These are phyloP conservation scores for Citrus cavaleriei DNA, from an alignment of 345 rosid species.

Conservation along the genomic window DNA sequence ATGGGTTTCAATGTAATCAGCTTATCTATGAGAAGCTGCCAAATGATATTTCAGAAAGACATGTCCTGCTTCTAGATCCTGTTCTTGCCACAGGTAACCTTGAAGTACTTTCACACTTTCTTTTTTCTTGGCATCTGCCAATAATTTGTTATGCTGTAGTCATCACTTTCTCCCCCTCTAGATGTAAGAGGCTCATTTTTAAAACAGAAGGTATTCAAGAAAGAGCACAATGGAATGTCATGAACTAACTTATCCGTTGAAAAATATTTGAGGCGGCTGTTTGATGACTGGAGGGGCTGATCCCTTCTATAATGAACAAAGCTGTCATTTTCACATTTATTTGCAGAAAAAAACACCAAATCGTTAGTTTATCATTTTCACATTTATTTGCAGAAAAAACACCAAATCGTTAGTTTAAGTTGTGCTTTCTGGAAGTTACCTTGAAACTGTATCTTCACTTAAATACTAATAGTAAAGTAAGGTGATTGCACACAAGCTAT, in stretches of 20 bases:
- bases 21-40: slow-evolving; percentile 99
- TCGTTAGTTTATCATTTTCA: background rate
- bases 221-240: background rate
- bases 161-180: background rate
- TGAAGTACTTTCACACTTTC: background rate
- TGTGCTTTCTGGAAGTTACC: background rate
- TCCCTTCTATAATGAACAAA: background rate
- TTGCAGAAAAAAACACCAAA: background rate
- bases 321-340: background rate
- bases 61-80: slow-evolving; percentile 95
- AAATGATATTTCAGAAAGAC: slow-evolving; percentile 88
- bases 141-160: background rate
- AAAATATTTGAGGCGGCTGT: background rate
- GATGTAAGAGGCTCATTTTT: background rate
- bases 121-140: background rate
- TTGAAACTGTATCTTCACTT: background rate
- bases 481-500: background rate
- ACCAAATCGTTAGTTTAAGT: background rate
- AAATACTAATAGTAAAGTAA: background rate
- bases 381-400: background rate
- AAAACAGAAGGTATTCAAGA: background rate
- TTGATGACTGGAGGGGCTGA: background rate
- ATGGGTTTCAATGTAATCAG: slow-evolving; percentile 33
- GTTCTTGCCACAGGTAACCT: slow-evolving; percentile 85
- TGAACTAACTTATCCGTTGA: background rate